These are phyloP conservation scores for Puccinia brachypodii DNA, from an alignment of 1,284 basidiomycete genomes.

Conservation along the genomic window DNA sequence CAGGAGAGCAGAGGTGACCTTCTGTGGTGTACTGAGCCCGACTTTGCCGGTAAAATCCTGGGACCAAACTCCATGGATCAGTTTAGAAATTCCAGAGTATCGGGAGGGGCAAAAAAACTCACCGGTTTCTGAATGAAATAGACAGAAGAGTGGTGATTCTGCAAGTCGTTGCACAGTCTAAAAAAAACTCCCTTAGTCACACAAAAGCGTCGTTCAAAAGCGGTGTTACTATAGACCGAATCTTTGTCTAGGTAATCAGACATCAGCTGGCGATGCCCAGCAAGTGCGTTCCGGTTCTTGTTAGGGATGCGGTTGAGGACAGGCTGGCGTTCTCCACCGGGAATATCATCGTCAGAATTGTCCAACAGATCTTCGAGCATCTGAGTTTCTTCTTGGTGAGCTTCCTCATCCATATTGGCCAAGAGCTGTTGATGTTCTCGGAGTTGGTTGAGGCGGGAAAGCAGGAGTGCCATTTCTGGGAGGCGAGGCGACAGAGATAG, in stretches of 20 bases:
- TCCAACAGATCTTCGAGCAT: conserved; percentile 6
- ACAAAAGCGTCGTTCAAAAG: background rate
- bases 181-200: background rate
- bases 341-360: background rate
- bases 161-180: background rate
- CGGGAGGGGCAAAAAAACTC: background rate
- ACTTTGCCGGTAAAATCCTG: background rate
- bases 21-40: background rate
- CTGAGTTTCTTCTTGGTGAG: background rate
- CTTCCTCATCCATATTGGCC: background rate
- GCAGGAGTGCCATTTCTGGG: too few relatives aligned
- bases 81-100: background rate
- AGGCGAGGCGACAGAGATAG: too few relatives aligned
- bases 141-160: background rate
- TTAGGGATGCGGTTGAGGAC: background rate
- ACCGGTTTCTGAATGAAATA: conserved; percentile 4
- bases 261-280: background rate
- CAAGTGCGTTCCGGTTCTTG: background rate
- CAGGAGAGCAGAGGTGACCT: background rate
- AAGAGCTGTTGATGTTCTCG: too few relatives aligned
- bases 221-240: background rate
- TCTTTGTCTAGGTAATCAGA: background rate
- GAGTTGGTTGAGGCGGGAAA: background rate
- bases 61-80: background rate
- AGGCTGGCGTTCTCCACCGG: background rate